Percentiles rank a stretch among this genome's conserved stretches.
phyloP scores from a whole-genome alignment of 148 eudicot species.

The Oxyria digyna region DNA sequence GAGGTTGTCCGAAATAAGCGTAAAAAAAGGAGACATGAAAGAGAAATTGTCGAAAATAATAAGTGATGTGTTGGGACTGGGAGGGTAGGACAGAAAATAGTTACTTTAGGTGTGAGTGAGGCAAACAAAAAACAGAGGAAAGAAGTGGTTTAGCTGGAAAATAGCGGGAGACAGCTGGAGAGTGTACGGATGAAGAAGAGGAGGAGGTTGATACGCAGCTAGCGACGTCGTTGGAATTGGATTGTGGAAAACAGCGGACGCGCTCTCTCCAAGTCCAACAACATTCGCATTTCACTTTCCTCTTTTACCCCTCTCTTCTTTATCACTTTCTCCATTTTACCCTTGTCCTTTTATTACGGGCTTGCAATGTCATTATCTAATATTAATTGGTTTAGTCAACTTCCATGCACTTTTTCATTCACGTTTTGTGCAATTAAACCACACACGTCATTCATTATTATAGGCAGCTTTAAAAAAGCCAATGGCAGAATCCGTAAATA shows the following conservation, averaged over 20 bases:
- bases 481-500: neutral
- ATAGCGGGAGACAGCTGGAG: neutral
- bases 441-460: too few relatives aligned
- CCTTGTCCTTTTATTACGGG: too few relatives aligned
- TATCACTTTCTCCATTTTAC: too few relatives aligned
- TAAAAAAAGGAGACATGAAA: too few relatives aligned
- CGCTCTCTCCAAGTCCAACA: neutral
- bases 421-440: too few relatives aligned
- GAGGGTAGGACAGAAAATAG: neutral
- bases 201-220: neutral
- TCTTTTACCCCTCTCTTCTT: neutral
- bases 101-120: neutral
- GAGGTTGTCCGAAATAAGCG: too few relatives aligned
- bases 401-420: too few relatives aligned
- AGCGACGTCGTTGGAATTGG: conserved; percentile 3
- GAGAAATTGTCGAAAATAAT: too few relatives aligned
- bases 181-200: neutral
- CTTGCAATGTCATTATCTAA: too few relatives aligned
- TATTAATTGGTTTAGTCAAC: too few relatives aligned
- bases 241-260: neutral
- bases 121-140: neutral
- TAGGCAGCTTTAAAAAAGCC: too few relatives aligned
- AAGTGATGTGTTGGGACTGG: too few relatives aligned
- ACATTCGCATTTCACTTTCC: neutral
- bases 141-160: neutral